These are phyloP conservation scores for Carex arenaria DNA, from an alignment of 202 grass and related monocot species.

Conservation along the genomic window DNA sequence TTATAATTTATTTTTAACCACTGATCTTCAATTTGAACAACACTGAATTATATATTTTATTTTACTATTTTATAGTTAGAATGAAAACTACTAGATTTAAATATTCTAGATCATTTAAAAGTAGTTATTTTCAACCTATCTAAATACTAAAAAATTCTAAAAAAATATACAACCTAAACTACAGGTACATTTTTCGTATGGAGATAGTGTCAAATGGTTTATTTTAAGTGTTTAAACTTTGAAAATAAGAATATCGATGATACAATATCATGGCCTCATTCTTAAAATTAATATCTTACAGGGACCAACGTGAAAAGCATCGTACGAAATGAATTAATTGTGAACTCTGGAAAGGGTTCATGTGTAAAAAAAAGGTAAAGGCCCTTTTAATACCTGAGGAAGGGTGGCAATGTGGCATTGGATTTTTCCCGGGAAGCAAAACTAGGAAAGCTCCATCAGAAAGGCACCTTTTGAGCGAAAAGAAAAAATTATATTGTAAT, in stretches of 20 bases:
- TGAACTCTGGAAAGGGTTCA: neutral
- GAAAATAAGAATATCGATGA: no score
- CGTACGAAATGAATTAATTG: neutral
- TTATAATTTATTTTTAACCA: neutral
- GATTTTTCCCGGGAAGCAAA: slow-evolving; percentile 23
- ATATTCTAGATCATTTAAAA: no score
- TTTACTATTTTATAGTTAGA: no score
- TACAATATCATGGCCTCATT: no score
- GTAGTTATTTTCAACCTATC: no score
- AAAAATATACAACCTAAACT: no score
- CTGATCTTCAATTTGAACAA: neutral
- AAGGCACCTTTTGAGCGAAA: slow-evolving; percentile 8
- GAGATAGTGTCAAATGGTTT: no score
- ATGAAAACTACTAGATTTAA: no score
- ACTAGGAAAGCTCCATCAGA: slow-evolving; percentile 3
- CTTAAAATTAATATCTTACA: neutral
- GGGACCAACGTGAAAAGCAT: neutral
- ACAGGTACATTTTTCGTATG: no score
- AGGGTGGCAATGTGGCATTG: neutral
- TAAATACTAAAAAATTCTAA: no score
- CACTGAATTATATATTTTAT: neutral
- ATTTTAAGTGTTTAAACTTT: no score
- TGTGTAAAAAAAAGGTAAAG: neutral
- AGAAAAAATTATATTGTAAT: neutral
- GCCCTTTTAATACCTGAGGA: neutral